Base-by-base conservation (phyloP, 495 filamentous ascomycete genomes). In the Oleoguttula mirabilis region DNA sequence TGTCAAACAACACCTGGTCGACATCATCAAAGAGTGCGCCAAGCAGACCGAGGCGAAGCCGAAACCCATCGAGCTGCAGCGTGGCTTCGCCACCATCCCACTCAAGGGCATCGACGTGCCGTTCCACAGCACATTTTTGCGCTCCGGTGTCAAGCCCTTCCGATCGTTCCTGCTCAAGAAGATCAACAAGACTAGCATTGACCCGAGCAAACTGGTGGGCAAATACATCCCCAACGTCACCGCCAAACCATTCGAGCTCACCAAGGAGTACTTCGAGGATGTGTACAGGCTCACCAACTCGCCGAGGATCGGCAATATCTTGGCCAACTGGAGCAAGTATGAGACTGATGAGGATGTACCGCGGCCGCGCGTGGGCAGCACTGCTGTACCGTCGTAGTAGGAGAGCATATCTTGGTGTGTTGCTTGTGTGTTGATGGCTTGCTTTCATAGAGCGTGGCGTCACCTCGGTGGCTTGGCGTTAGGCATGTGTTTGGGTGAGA, bases 181-280 rank as follows among this genome's bases (percentile, higher is more conserved):
- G 72, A 96, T 98, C 71, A 82, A 95, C 70, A 90, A 92, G 72
- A 94, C 84, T 15, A 88, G 81, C 32, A 96, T 98, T 59, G 90
- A 98, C 56, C 90, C 90, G 12, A 77, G 81, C 66, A 98, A 96
- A 68, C 65, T 98, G 52, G 66, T 98, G 51, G 92, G 90, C 42
- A 98, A 98, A 69, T 98, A 98, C 68, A 95, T 98, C 46, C 90
- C 90, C 50, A 98, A 98, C 60, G 90, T 98, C 38, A 98, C 90
- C 12, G 90, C 90, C 23, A 76, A 77, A 56, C 90, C 90, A 12
- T 98, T 98, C 61, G 82, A 90, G 59, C 71, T 98, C 34, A 88
- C 84, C 15, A 94, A 92, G 71, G 92, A 94, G 63, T 98, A 98
- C 67, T 98, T 98, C 61, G 88, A 98, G 70, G 88, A 96, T 56